Evolutionary conservation across 306 rosid genomes (phyloP).

Genomic region (Comarum palustre): DNA sequence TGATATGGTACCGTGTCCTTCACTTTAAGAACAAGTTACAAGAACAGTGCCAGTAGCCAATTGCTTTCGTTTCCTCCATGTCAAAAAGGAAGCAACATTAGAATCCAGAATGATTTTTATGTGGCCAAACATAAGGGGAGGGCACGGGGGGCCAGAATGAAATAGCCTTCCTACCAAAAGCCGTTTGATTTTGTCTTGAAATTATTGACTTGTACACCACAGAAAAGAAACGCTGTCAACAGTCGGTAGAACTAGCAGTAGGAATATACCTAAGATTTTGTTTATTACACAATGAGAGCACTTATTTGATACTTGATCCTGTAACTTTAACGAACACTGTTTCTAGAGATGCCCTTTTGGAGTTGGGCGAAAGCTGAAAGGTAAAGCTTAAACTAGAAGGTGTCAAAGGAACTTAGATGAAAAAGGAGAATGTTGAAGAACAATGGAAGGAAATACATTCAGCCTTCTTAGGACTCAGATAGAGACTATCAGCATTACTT

Average conservation of each 20-base stretch:
- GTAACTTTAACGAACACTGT: neutral
- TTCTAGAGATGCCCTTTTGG: neutral
- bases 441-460: neutral
- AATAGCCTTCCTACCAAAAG: conserved; percentile 8
- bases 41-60: neutral
- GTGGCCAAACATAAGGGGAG: conserved; percentile 2
- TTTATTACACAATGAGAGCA: neutral
- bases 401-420: neutral
- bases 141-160: neutral
- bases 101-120: conserved; percentile 12
- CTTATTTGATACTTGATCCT: neutral
- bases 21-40: conserved; percentile 3
- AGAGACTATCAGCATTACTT: neutral
- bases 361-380: neutral
- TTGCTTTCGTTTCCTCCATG: neutral
- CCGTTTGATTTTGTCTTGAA: conserved; percentile 14
- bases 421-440: neutral
- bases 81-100: conserved; percentile 4
- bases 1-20: neutral
- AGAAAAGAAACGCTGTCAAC: conserved; percentile 16
- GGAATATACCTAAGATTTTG: neutral
- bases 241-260: neutral
- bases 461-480: neutral
- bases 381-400: neutral
- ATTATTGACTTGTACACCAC: conserved; percentile 22